Evolutionary conservation across 164 flowering plant genomes (phyloP).

Genomic region (Piper longum): DNA sequence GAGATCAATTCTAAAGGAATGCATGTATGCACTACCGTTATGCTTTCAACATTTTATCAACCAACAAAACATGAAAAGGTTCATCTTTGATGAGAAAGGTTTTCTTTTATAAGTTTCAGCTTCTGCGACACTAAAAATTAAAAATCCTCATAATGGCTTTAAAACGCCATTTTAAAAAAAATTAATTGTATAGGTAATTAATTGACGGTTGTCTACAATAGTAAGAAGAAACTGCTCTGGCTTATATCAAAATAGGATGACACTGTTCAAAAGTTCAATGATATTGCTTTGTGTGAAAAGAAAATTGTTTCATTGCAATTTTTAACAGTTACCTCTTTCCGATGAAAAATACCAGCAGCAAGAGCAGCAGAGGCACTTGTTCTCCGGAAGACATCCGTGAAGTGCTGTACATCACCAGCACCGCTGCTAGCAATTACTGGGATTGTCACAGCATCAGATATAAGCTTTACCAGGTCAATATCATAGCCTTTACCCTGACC

Average conservation of each 20-base stretch:
- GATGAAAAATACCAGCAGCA: constrained; percentile 96
- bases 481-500: constrained; percentile 98
- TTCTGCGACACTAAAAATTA: background rate
- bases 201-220: no score
- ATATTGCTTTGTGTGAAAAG: background rate
- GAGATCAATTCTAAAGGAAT: no score
- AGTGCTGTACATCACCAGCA: constrained; percentile 77
- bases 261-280: no score
- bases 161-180: background rate
- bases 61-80: background rate
- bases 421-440: constrained; percentile 99
- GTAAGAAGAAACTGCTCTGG: no score
- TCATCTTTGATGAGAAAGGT: background rate
- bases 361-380: constrained; percentile 97
- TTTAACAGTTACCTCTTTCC: constrained; percentile 61
- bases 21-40: no score
- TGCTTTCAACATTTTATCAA: background rate
- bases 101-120: background rate
- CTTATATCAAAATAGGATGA: no score
- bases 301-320: background rate
- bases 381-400: constrained; percentile 70
- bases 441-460: constrained; percentile 87
- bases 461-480: constrained; percentile 61
- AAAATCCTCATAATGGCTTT: background rate
- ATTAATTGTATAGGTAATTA: background rate